Percentiles rank a stretch among this genome's conserved stretches.
Evolutionary conservation across 768 basidiomycete species (phyloP).

Genomic region (Tylopilus sp.): DNA sequence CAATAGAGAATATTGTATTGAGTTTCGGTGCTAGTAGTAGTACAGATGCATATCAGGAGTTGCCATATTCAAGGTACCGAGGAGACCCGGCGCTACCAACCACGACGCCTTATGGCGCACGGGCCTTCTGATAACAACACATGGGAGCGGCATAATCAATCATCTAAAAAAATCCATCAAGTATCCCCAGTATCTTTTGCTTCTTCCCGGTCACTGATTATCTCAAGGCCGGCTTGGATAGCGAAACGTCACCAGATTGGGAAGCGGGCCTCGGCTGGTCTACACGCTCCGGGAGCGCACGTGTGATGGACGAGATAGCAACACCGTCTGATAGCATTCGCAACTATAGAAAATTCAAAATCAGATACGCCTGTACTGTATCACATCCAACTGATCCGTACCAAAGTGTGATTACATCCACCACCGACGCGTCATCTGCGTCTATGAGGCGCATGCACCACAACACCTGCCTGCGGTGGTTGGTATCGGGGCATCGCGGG

Average conservation of each 20-base stretch:
- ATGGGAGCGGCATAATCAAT: neutral
- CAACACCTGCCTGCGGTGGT: slow-evolving; percentile 9
- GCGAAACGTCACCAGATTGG: slow-evolving; percentile 9
- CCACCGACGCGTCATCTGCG: slow-evolving; percentile 15
- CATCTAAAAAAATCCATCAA: slow-evolving; percentile 3
- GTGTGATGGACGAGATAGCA: slow-evolving; percentile 24
- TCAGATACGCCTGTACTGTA: slow-evolving; percentile 20
- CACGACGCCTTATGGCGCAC: slow-evolving; percentile 3
- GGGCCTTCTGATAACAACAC: neutral
- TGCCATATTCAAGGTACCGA: slow-evolving; percentile 9
- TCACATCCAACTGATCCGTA: slow-evolving; percentile 27
- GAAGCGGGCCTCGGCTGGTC: slow-evolving; percentile 10
- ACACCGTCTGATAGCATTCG: slow-evolving; percentile 19
- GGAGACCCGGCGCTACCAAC: neutral
- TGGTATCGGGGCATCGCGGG: slow-evolving; percentile 20
- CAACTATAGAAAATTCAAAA: slow-evolving; percentile 21
- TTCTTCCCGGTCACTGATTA: neutral
- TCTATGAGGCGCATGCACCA: slow-evolving; percentile 1
- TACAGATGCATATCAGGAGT: neutral
- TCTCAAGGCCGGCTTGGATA: slow-evolving; percentile 13
- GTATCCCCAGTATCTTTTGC: neutral
- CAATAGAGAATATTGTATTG: neutral
- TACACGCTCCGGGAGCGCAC: slow-evolving; percentile 7
- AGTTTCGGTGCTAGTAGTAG: neutral
- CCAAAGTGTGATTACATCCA: slow-evolving; percentile 17